phyloP scores from a whole-genome alignment of 192 early-diverging fungal species.

The Rhizophagus sp. region DNA sequence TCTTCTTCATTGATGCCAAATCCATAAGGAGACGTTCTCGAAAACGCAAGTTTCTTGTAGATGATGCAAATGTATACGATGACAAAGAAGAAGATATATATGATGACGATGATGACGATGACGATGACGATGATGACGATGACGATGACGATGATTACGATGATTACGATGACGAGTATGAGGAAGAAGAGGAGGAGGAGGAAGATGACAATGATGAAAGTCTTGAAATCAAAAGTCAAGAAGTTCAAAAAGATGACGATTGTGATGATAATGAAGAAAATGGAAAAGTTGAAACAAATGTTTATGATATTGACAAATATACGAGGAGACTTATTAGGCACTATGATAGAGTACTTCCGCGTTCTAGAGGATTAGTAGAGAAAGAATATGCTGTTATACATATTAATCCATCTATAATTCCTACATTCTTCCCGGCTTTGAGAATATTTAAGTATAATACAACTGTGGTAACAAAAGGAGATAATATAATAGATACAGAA shows the following conservation, averaged over 20 bases:
- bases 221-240: constrained; percentile 28
- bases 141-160: background rate
- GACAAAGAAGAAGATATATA: background rate
- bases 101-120: background rate
- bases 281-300: background rate
- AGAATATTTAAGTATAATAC: constrained; percentile 53
- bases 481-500: background rate
- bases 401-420: constrained; percentile 60
- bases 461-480: background rate
- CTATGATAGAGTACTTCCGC: constrained; percentile 32
- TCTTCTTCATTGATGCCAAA: constrained; percentile 52
- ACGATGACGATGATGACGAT: constrained; percentile 8
- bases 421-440: constrained; percentile 53
- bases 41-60: background rate
- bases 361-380: background rate
- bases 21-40: background rate
- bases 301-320: constrained; percentile 23
- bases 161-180: no score
- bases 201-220: constrained; percentile 5
- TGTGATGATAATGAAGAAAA: constrained; percentile 4
- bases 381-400: constrained; percentile 36
- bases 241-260: constrained; percentile 32
- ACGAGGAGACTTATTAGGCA: constrained; percentile 35
- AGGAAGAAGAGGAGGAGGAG: constrained; percentile 20
- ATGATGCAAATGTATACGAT: constrained; percentile 10